These are phyloP conservation scores for Echinosphaeria canescens DNA, from an alignment of 2,329 filamentous ascomycete species.

Conservation along the genomic window DNA sequence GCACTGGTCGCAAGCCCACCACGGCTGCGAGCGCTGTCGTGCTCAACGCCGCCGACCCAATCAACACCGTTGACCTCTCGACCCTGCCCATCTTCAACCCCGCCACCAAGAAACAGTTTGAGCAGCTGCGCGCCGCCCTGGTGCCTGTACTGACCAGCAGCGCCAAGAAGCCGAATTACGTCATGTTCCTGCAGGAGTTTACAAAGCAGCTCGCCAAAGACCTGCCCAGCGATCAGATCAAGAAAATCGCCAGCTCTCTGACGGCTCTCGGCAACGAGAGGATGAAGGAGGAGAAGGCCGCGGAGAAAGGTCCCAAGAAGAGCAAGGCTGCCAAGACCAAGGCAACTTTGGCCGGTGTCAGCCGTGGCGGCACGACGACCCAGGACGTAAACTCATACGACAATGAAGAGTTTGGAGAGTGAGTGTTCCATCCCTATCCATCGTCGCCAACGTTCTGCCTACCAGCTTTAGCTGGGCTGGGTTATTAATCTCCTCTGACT, in stretches of 20 bases:
- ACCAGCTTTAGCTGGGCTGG: too few relatives aligned
- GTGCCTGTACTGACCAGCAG: constrained; percentile 55
- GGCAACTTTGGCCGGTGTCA: constrained; percentile 47
- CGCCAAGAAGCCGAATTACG: constrained; percentile 76
- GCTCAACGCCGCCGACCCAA: constrained; percentile 52
- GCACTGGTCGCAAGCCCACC: constrained; percentile 49
- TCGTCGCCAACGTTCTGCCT: too few relatives aligned
- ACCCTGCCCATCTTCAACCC: constrained; percentile 75
- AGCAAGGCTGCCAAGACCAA: constrained; percentile 93
- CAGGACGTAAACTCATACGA: constrained; percentile 58
- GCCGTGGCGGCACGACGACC: constrained; percentile 20
- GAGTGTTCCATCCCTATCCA: too few relatives aligned
- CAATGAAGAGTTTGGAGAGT: constrained; percentile 58
- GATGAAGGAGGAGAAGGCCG: constrained; percentile 93
- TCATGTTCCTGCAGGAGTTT: constrained; percentile 80
- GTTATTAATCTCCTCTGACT: too few relatives aligned
- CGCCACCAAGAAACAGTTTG: constrained; percentile 68
- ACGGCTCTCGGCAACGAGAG: constrained; percentile 94
- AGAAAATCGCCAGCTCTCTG: constrained; percentile 76
- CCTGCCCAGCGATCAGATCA: constrained; percentile 79
- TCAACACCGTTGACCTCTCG: constrained; percentile 61
- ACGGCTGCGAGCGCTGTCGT: constrained; percentile 42
- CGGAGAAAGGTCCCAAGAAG: constrained; percentile 93
- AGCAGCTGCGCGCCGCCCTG: constrained; percentile 56
- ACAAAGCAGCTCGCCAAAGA: constrained; percentile 73